Percentiles rank a stretch among this genome's conserved stretches.
Conservation (phyloP, 805 yeast species). For the Candida bentonensis region DNA sequence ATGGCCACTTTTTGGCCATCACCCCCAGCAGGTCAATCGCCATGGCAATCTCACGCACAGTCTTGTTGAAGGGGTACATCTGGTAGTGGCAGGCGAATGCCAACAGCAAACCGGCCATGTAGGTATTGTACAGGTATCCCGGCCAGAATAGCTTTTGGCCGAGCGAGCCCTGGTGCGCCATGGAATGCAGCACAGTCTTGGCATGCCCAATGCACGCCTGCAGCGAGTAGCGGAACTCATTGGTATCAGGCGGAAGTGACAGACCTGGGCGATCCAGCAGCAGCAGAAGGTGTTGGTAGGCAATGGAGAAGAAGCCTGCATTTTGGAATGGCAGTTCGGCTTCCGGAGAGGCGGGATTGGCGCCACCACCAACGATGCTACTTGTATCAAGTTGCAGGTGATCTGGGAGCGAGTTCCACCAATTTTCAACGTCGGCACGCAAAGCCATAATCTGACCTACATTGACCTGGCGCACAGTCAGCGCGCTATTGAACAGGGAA, state of each 20-base stretch:
- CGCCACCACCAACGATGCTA: not conserved
- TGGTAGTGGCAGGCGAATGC: conserved; percentile 2
- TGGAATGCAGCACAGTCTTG: not conserved
- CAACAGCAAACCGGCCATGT: conserved; percentile 3
- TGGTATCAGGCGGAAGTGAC: not conserved
- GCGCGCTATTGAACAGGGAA: conserved; percentile 1
- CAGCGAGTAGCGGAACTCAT: conserved; percentile 2
- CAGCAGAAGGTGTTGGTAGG: conserved; percentile 3
- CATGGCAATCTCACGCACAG: not conserved
- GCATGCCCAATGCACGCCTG: conserved; percentile 2
- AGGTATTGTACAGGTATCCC: conserved; percentile 1
- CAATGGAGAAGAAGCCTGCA: conserved; percentile 1
- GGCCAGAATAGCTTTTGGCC: conserved; percentile 4
- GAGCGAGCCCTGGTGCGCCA: not conserved
- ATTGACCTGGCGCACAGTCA: conserved; percentile 1
- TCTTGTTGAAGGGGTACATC: not conserved
- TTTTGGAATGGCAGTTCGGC: conserved; percentile 1
- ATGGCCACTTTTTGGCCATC: conserved; percentile 3
- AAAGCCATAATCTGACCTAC: not conserved
- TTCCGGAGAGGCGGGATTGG: not conserved
- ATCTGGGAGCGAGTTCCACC: conserved; percentile 4
- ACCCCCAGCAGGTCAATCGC: not conserved
- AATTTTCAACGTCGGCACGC: conserved; percentile 2
- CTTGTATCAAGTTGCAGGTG: not conserved
- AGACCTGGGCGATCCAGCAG: conserved; percentile 3